phyloP scores from a whole-genome alignment of 768 basidiomycete species.

The Leccinum fibrillosum region DNA sequence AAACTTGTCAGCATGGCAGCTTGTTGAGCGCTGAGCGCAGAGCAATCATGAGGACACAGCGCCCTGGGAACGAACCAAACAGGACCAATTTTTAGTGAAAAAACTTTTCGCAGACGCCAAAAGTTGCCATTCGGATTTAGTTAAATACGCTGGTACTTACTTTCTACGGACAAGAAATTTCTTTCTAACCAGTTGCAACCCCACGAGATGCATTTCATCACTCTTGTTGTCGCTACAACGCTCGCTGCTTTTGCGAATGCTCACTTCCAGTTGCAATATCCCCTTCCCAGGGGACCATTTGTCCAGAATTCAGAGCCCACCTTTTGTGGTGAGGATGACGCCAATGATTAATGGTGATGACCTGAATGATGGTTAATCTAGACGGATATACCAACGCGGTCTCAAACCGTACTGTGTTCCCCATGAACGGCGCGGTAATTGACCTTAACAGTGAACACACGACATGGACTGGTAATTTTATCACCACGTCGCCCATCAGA shows the following conservation, averaged over 20 bases:
- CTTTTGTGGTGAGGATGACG: slow-evolving; percentile 59
- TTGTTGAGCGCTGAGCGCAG: neutral
- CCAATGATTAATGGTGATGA: neutral
- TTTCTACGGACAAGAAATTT: neutral
- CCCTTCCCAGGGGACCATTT: slow-evolving; percentile 68
- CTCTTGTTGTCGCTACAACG: slow-evolving; percentile 35
- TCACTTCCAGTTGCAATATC: slow-evolving; percentile 82
- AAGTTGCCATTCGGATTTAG: neutral
- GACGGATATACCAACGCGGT: slow-evolving; percentile 59
- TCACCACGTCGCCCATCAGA: neutral
- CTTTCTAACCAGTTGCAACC: neutral
- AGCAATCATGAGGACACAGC: no score
- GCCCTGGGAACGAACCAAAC: slow-evolving; percentile 10
- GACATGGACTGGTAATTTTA: slow-evolving; percentile 47
- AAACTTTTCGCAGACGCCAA: slow-evolving; percentile 8
- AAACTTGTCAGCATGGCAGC: neutral
- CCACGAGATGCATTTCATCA: slow-evolving; percentile 32
- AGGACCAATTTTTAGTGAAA: slow-evolving; percentile 22
- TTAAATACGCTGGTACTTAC: slow-evolving; percentile 4
- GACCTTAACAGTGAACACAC: slow-evolving; percentile 65
- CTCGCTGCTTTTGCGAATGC: slow-evolving; percentile 49
- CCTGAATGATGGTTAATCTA: slow-evolving; percentile 24
- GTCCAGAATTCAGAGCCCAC: slow-evolving; percentile 51
- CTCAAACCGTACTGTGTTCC: slow-evolving; percentile 65
- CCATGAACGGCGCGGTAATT: slow-evolving; percentile 60